These are phyloP conservation scores for Hypoxylon rickii DNA, from an alignment of 495 filamentous ascomycete species.

Conservation along the genomic window DNA sequence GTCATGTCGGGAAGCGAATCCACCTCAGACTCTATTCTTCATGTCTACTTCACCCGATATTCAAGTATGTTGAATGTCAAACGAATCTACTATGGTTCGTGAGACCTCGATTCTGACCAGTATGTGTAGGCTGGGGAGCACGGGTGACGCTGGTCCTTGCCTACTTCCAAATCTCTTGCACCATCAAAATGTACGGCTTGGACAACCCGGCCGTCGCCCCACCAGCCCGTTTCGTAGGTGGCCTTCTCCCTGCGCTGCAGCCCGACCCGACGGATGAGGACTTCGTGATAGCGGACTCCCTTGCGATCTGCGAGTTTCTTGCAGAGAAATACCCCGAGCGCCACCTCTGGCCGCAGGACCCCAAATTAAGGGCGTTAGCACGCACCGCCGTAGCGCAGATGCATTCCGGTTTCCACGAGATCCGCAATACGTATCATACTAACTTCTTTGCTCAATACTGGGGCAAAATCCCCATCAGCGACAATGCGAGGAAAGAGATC, in stretches of 20 bases:
- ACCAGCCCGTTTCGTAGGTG: constrained; percentile 7
- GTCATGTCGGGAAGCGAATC: constrained; percentile 18
- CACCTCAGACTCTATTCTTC: constrained; percentile 9
- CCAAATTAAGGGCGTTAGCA: constrained; percentile 52
- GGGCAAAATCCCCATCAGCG: constrained; percentile 31
- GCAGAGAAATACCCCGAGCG: constrained; percentile 52
- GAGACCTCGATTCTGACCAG: not conserved
- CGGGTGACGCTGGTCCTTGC: constrained; percentile 24
- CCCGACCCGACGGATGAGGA: constrained; percentile 7
- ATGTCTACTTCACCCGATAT: constrained; percentile 35
- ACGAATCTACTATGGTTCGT: not conserved
- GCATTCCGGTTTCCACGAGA: constrained; percentile 55
- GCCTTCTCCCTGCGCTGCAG: constrained; percentile 25
- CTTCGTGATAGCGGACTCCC: constrained; percentile 53
- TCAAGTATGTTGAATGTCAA: constrained; percentile 26
- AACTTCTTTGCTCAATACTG: constrained; percentile 51
- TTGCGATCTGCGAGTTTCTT: constrained; percentile 60
- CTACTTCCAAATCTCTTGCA: constrained; percentile 29
- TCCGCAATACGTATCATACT: constrained; percentile 50
- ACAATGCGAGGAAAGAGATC: constrained; percentile 38
- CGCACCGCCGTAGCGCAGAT: constrained; percentile 57
- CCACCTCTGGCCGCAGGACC: constrained; percentile 52
- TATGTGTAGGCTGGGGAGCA: constrained; percentile 24
- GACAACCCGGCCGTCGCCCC: constrained; percentile 9
- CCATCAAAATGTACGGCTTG: constrained; percentile 14